Conservation (phyloP, 2,329 filamentous ascomycete species). For the Neofusicoccum sp. region DNA sequence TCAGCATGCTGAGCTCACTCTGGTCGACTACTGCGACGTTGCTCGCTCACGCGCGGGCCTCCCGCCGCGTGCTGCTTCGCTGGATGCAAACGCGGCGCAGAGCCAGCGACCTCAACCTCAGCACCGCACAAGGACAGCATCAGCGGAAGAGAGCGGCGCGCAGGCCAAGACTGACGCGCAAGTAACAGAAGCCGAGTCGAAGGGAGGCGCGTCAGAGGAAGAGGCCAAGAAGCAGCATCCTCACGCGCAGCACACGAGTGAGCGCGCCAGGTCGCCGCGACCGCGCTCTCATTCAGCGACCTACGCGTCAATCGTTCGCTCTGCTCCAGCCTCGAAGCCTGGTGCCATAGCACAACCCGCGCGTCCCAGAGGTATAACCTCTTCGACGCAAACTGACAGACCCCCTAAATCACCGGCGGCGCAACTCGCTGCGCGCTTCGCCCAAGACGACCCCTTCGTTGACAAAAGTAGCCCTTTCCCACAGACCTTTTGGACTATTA, state of each 20-base stretch:
- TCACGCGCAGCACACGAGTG: neutral
- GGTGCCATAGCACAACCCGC: neutral
- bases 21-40: constrained; percentile 35
- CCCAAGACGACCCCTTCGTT: no score
- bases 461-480: neutral
- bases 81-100: neutral
- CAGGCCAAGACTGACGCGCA: neutral
- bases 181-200: neutral
- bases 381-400: neutral
- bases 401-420: neutral
- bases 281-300: neutral
- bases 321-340: neutral
- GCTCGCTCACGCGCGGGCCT: neutral
- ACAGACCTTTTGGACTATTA: neutral
- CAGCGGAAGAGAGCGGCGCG: neutral
- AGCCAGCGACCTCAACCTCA: neutral
- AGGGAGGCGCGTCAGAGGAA: neutral
- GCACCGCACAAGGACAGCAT: no score
- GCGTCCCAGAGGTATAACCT: neutral
- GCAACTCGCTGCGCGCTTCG: neutral
- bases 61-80: neutral
- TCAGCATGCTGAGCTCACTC: constrained; percentile 35
- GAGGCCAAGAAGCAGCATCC: neutral
- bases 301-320: constrained; percentile 1
- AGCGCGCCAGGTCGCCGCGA: neutral